phyloP scores from a whole-genome alignment of 306 rosid genomes.

The Vigna trinervia region DNA sequence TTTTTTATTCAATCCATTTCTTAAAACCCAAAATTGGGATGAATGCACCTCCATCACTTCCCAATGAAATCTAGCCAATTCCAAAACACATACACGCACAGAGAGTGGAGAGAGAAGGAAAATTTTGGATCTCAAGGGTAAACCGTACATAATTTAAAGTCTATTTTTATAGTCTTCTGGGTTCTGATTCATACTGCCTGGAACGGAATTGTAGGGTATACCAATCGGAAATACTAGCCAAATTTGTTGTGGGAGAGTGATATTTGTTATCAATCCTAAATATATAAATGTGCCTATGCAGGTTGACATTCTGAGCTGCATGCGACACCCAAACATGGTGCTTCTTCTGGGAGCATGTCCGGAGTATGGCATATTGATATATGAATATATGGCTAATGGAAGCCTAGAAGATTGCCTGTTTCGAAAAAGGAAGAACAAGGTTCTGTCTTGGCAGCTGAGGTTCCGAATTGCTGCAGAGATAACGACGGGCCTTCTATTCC shows the following conservation, averaged over 20 bases:
- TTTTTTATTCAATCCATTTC: background rate
- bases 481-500: constrained; percentile 84
- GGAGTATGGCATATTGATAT: constrained; percentile 78
- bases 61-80: background rate
- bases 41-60: background rate
- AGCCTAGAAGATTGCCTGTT: constrained; percentile 82
- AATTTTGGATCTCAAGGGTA: background rate
- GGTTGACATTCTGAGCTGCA: constrained; percentile 92
- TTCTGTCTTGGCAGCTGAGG: constrained; percentile 78
- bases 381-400: constrained; percentile 96
- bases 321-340: constrained; percentile 99
- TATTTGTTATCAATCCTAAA: background rate
- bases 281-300: constrained; percentile 42
- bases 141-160: constrained; percentile 1
- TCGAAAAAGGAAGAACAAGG: constrained; percentile 49
- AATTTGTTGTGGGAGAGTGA: constrained; percentile 2
- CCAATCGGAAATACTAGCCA: background rate
- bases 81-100: background rate
- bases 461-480: constrained; percentile 86
- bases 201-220: background rate
- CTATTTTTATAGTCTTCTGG: background rate
- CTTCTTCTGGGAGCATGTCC: constrained; percentile 98
- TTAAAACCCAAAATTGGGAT: background rate
- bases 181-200: background rate
- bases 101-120: background rate